Base-by-base conservation (phyloP, 139 green algal species). In the Chlamydomonas urium region DNA sequence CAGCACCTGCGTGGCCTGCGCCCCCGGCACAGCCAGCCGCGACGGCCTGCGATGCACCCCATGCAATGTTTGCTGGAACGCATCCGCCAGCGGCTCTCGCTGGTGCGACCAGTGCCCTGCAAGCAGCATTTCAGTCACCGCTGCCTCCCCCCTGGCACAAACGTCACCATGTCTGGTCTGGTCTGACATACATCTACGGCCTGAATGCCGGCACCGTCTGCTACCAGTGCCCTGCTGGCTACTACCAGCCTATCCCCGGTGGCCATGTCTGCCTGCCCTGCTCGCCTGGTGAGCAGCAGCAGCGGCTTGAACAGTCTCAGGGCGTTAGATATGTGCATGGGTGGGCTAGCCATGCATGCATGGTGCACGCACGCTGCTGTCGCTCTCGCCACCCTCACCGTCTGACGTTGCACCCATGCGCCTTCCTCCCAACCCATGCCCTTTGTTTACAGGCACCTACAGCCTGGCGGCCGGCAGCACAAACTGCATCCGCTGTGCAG, bases 201-300 rank as follows among this genome's bases (percentile, higher is more conserved):
- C 8, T 71, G 8, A 59, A 4, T 10, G 37, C 24, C 8, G 63
- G 63, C 5, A 35, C 24, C n/a, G 23, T 19, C 31, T 71, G 63
- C 63, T 59, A 56, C 38, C 6, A 32, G 4, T 71, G 63, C 63
- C 63, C 63, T 17, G 63, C 63, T 31, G 63, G 63, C 3, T 71
- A 57, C 14, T 71, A 71, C 36, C 63, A 71, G 26, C 63, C 63
- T 6, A 58, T 42, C n/a, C 34, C 63, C 4, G 63, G 63, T 23
- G 63, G 63, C 8, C 37, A 32, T 14, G 63, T 42, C 8, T 71
- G 63, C 63, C 35, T 71, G n/a, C 63, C 63, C 21, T 71, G 63
- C 63, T n/a, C 6, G 8, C 37, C 63, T 50, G 63, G 63, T 71
- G 24, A 38, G 60, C 24, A 17, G 21, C 42, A 63, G 53, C 10